Conservation (phyloP, 2,329 filamentous ascomycete species). For the Endoconidiophora laricicola region DNA sequence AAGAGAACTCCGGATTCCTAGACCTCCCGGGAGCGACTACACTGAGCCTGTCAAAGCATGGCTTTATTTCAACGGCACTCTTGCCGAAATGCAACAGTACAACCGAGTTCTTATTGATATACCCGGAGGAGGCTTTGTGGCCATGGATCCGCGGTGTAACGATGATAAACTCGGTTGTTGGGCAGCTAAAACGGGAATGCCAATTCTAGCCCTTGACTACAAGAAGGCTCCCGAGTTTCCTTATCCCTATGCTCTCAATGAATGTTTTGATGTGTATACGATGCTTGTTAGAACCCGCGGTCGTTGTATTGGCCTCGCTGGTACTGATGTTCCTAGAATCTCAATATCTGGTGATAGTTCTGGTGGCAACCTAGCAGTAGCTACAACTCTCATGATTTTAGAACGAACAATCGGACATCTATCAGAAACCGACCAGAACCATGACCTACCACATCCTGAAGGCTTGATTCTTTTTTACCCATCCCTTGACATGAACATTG, state of each 20-base stretch:
- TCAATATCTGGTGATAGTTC: slow-evolving; percentile 33
- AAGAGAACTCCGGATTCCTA: slow-evolving; percentile 65
- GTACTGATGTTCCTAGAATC: slow-evolving; percentile 23
- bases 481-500: slow-evolving; percentile 88
- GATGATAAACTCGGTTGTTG: slow-evolving; percentile 89
- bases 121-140: slow-evolving; percentile 87
- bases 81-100: slow-evolving; percentile 60
- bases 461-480: slow-evolving; percentile 81
- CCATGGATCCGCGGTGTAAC: slow-evolving; percentile 87
- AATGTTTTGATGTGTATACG: slow-evolving; percentile 32
- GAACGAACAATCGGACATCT: slow-evolving; percentile 41
- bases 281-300: slow-evolving; percentile 23
- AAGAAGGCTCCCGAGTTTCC: slow-evolving; percentile 34
- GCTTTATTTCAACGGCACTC: slow-evolving; percentile 85
- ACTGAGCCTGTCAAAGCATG: slow-evolving; percentile 68
- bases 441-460: slow-evolving; percentile 53
- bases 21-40: slow-evolving; percentile 67
- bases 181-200: slow-evolving; percentile 78
- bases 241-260: slow-evolving; percentile 32
- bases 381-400: slow-evolving; percentile 75
- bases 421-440: slow-evolving; percentile 22
- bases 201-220: slow-evolving; percentile 83
- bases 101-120: slow-evolving; percentile 72
- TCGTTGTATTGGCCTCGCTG: slow-evolving; percentile 29
- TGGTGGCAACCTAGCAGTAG: slow-evolving; percentile 36